These are phyloP conservation scores for Leccinum subgranulosum DNA, from an alignment of 768 basidiomycete genomes.

Conservation along the genomic window DNA sequence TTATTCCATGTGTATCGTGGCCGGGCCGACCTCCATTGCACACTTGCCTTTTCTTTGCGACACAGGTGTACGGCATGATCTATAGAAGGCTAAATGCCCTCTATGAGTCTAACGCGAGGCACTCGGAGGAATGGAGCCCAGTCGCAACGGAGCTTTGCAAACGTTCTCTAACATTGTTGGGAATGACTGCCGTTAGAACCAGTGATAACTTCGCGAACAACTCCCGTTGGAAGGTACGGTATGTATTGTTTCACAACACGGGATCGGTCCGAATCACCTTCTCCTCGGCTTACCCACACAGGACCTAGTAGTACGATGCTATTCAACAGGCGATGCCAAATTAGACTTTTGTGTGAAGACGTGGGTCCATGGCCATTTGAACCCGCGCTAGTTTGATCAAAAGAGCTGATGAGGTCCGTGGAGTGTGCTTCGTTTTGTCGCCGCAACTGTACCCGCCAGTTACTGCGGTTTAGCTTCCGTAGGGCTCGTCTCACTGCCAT, in stretches of 20 bases:
- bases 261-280: not conserved
- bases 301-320: not conserved
- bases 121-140: not conserved
- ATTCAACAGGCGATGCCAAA: not conserved
- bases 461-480: not conserved
- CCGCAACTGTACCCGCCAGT: not conserved
- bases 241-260: conserved; percentile 7
- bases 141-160: conserved; percentile 4
- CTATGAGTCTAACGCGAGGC: not conserved
- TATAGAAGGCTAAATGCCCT: not conserved
- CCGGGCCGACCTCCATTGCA: conserved; percentile 16
- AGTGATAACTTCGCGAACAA: not conserved
- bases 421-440: not conserved
- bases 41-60: conserved; percentile 4
- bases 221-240: not conserved
- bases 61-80: conserved; percentile 5
- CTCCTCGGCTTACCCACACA: conserved; percentile 16
- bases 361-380: not conserved
- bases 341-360: not conserved
- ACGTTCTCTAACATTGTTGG: not conserved
- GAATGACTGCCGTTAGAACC: not conserved
- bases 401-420: not conserved
- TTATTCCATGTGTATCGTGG: not conserved
- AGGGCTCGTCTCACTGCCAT: not conserved
- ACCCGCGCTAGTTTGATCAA: not conserved